Evolutionary conservation across 768 basidiomycete genomes (phyloP).

Genomic region (Panellus pusillus): DNA sequence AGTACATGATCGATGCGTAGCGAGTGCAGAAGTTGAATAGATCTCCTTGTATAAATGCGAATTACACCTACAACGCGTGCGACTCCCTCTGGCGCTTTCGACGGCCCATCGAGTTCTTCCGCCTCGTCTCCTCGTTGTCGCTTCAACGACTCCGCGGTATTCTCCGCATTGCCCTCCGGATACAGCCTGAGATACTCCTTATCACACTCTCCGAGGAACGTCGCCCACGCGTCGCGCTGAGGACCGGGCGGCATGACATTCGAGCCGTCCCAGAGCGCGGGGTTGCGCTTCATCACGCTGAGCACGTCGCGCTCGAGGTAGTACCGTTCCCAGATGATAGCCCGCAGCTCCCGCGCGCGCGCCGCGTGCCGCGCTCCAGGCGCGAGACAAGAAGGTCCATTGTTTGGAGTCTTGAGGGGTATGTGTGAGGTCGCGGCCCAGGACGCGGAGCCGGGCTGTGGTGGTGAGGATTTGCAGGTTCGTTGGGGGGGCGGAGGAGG

Average conservation of each 20-base stretch:
- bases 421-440: not conserved
- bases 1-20: slow-evolving; percentile 3
- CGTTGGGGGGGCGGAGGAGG: not conserved
- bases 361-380: not conserved
- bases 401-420: not conserved
- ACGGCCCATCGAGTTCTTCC: not conserved
- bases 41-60: too few species aligned
- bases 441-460: not conserved
- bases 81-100: too few species aligned
- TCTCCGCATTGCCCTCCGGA: not conserved
- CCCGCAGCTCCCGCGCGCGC: not conserved
- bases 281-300: not conserved
- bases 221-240: not conserved
- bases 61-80: too few species aligned
- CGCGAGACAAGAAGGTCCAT: slow-evolving; percentile 1
- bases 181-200: not conserved
- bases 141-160: not conserved
- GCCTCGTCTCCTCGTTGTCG: not conserved
- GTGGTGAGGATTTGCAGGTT: not conserved
- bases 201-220: not conserved
- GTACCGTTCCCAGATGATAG: not conserved
- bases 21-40: too few species aligned
- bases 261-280: slow-evolving; percentile 3
- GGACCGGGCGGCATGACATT: not conserved
- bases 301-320: slow-evolving; percentile 4